Evolutionary conservation across 2,329 filamentous ascomycete genomes (phyloP), one percentile per base, ranked within the genome.

Genomic region (Aspergillaceae sp.): DNA sequence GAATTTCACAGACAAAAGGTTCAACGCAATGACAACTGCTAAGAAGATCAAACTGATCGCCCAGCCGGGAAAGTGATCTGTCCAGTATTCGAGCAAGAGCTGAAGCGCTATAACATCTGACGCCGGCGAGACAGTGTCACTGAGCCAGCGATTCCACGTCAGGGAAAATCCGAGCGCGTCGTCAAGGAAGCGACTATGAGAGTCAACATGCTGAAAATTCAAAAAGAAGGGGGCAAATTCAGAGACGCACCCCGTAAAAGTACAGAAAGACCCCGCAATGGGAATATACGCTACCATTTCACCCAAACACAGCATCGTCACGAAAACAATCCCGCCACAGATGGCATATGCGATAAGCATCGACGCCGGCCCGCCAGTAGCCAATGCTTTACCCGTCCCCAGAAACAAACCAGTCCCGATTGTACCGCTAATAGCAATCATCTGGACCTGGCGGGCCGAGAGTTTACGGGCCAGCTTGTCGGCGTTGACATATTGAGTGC

Each of bases 371-470:
- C 80, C 80, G 29, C 77, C 80, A 0, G 72, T 80, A 1, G 77
- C 72, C 35, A 83, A 63, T 3, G 78, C 75, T 56, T 77, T 78
- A 7, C 80, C 80, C 0, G 78, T 80, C 29, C 80, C 79, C 4
- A 84, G 68, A 52, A 83, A 83, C 3, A 83, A 63, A 2, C 80
- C 80, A 0, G 79, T 82, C 9, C 62, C 66, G 40, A 71, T 71
- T 5, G 67, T 70, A 26, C 68, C 68, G 4, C 66, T 68, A 46
- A 72, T 70, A 38, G 80, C 81, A 50, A 84, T 81, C 79, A 84
- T 83, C 64, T 83, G 79, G 7, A 83, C 77, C 60, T 83, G 80
- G n/a, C 80, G 74, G 10, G 77, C 68, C 2, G 76, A 78, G 8
- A 83, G 69, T 37, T 76, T 73, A 4, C 80, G 75, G 19, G 70